Conservation (phyloP, 257 asterid genomes). For the Rehmannia glutinosa region DNA sequence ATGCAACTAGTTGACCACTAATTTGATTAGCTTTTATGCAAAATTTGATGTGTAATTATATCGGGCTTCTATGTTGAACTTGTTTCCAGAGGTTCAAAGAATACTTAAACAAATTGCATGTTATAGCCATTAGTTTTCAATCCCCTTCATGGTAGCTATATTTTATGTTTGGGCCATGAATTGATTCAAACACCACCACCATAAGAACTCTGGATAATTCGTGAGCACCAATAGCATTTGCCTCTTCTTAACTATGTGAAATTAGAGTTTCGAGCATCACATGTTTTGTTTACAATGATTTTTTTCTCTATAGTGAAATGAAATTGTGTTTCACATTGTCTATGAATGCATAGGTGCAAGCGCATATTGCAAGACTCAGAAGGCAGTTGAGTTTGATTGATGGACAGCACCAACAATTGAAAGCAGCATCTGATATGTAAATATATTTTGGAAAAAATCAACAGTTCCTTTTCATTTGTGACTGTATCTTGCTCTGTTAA, state of each 20-base stretch:
- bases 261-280: background rate
- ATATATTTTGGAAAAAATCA: constrained; percentile 15
- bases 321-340: constrained; percentile 16
- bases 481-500: constrained; percentile 5
- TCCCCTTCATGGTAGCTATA: constrained; percentile 4
- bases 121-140: background rate
- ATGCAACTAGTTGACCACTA: constrained; percentile 7
- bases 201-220: constrained; percentile 2
- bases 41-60: background rate
- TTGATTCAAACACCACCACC: background rate
- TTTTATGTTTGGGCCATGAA: background rate
- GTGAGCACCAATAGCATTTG: background rate
- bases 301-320: background rate
- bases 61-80: background rate
- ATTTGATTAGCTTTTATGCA: background rate
- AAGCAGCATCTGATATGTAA: constrained; percentile 55
- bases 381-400: constrained; percentile 72
- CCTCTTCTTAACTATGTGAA: constrained; percentile 4
- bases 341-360: constrained; percentile 64
- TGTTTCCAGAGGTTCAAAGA: background rate
- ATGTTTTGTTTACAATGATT: background rate
- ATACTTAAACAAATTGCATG: background rate
- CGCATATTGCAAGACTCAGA: constrained; percentile 77
- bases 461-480: constrained; percentile 14
- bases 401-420: constrained; percentile 61